A percentile compares a stretch with the other conserved stretches of the same genome.
Conservation (phyloP, 306 rosid species). For the peach (Prunus persica) region Prunus_persica_NCBIv2 NC_034010.1:13132501-13133000, state of each 20-base stretch:
- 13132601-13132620: background rate
- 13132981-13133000: too few species aligned
- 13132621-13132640: background rate
- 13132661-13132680: background rate
- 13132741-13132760: background rate
- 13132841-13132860: background rate
- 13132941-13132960: too few species aligned
- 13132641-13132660: background rate
- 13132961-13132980: too few species aligned
- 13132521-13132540: background rate
- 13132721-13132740: background rate
- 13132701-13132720: background rate
- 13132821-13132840: background rate
- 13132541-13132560: background rate
- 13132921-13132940: too few species aligned
- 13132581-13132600: background rate
- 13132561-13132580: background rate
- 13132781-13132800: background rate
- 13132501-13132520: background rate
- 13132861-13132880: too few species aligned
- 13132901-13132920: too few species aligned
- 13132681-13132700: background rate
- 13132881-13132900: too few species aligned
- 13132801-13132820: background rate
- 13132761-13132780: background rate